These are phyloP conservation scores for Alternaria arborescens DNA, from an alignment of 2,329 filamentous ascomycete species.

Conservation along the genomic window DNA sequence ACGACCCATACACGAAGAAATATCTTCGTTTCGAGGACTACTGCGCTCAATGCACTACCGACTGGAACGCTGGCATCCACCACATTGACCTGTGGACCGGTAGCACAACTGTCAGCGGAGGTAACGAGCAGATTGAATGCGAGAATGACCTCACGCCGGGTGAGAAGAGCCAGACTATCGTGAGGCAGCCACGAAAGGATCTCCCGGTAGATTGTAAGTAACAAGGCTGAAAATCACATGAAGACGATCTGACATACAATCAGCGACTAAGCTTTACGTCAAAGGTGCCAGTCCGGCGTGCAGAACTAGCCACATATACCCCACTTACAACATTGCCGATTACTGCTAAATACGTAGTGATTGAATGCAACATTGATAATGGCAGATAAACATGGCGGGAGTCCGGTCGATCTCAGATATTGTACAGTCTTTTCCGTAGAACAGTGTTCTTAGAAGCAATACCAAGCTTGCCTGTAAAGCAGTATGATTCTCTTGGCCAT, in stretches of 20 bases:
- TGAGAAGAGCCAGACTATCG: slow-evolving; percentile 19
- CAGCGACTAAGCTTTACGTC: slow-evolving; percentile 16
- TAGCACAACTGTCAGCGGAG: slow-evolving; percentile 22
- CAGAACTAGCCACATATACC: slow-evolving; percentile 9
- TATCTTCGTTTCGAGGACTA: slow-evolving; percentile 53
- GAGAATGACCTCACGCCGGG: slow-evolving; percentile 34
- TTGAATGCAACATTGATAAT: background rate
- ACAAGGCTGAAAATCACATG: too few species aligned
- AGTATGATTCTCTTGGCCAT: background rate
- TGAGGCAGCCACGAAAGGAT: slow-evolving; percentile 16
- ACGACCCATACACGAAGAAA: slow-evolving; percentile 56
- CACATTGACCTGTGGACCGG: slow-evolving; percentile 37
- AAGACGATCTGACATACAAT: background rate
- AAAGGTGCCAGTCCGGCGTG: slow-evolving; percentile 19
- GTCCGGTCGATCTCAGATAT: background rate
- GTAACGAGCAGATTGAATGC: slow-evolving; percentile 32
- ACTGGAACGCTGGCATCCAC: slow-evolving; percentile 26
- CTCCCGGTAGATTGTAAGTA: slow-evolving; percentile 21
- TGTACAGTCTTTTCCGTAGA: background rate
- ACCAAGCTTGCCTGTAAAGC: background rate
- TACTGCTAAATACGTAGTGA: slow-evolving; percentile 12
- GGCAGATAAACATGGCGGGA: background rate
- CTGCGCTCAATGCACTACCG: slow-evolving; percentile 44
- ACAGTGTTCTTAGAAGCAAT: background rate
- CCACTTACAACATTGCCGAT: slow-evolving; percentile 19